Percentiles rank a stretch among this genome's conserved stretches.
Conservation (phyloP, 2,329 filamentous ascomycete species). For the Bipolaris bicolor region DNA sequence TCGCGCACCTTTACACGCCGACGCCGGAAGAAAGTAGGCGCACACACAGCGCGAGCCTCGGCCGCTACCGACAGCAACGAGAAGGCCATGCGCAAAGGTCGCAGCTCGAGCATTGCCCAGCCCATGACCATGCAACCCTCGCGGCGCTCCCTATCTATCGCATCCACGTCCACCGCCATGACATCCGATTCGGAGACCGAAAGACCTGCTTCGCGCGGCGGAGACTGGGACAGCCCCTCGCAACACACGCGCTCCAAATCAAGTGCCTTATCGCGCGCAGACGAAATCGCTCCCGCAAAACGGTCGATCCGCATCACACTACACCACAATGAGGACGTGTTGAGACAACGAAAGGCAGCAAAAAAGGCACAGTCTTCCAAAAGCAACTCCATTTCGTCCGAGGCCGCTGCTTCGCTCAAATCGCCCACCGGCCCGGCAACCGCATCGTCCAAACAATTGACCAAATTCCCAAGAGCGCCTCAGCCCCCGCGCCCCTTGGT, state of each 20-base stretch:
- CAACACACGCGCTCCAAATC: slow-evolving; percentile 71
- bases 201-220: slow-evolving; percentile 42
- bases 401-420: slow-evolving; percentile 74
- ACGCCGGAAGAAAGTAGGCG: slow-evolving; percentile 40
- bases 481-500: slow-evolving; percentile 89
- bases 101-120: slow-evolving; percentile 35
- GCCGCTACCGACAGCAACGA: slow-evolving; percentile 36
- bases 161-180: slow-evolving; percentile 67
- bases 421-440: slow-evolving; percentile 84
- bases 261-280: slow-evolving; percentile 52
- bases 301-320: slow-evolving; percentile 91
- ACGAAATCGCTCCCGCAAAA: slow-evolving; percentile 71
- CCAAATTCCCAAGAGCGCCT: slow-evolving; percentile 88
- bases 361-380: slow-evolving; percentile 58
- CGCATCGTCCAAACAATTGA: slow-evolving; percentile 65
- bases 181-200: slow-evolving; percentile 73
- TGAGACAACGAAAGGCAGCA: slow-evolving; percentile 76
- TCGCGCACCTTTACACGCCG: slow-evolving; percentile 55
- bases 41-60: slow-evolving; percentile 37
- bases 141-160: slow-evolving; percentile 50
- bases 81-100: slow-evolving; percentile 39
- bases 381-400: slow-evolving; percentile 46
- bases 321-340: slow-evolving; percentile 78
- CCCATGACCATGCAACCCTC: slow-evolving; percentile 37
- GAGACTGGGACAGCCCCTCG: slow-evolving; percentile 46